Conservation (phyloP, 2,329 filamentous ascomycete species). For the Davidsoniella eucalypti region DNA sequence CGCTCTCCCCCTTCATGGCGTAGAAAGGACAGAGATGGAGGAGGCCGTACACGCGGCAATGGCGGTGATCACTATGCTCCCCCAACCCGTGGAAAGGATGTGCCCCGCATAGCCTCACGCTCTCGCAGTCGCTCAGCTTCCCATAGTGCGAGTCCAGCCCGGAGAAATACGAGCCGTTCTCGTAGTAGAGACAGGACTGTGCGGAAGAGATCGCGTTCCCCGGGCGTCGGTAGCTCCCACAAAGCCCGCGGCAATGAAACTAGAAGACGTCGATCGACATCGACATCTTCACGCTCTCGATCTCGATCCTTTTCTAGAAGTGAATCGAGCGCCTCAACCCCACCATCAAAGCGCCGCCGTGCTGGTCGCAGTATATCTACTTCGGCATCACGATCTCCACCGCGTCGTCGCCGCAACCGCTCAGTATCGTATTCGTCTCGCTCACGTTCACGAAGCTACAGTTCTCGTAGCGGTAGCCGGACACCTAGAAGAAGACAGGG, state of each 20-base stretch:
- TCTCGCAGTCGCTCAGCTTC: constrained; percentile 16
- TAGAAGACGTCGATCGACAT: constrained; percentile 27
- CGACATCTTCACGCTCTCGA: constrained; percentile 19
- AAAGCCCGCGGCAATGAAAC: constrained; percentile 23
- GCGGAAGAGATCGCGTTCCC: constrained; percentile 22
- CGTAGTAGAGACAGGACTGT: constrained; percentile 33
- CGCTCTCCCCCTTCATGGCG: constrained; percentile 29
- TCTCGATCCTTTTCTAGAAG: constrained; percentile 15
- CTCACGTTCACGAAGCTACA: constrained; percentile 13
- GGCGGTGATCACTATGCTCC: constrained; percentile 33
- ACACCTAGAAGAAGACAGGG: constrained; percentile 5
- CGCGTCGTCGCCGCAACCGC: constrained; percentile 1
- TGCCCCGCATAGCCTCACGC: constrained; percentile 16
- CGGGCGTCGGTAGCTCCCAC: constrained; percentile 19
- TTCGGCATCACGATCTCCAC: neutral
- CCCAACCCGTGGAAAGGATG: constrained; percentile 16
- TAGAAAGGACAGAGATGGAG: constrained; percentile 15
- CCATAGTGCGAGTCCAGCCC: constrained; percentile 23
- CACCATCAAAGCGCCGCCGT: constrained; percentile 10
- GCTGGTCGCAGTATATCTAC: constrained; percentile 6
- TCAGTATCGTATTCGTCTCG: constrained; percentile 5
- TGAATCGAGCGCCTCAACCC: constrained; percentile 9
- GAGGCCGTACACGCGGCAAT: constrained; percentile 23
- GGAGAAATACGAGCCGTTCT: constrained; percentile 27
- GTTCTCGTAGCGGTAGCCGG: constrained; percentile 4